Percentiles rank a stretch among this genome's conserved stretches.
phyloP scores from a whole-genome alignment of 441 rosid genomes.

The Flueggea neowawraea region DNA sequence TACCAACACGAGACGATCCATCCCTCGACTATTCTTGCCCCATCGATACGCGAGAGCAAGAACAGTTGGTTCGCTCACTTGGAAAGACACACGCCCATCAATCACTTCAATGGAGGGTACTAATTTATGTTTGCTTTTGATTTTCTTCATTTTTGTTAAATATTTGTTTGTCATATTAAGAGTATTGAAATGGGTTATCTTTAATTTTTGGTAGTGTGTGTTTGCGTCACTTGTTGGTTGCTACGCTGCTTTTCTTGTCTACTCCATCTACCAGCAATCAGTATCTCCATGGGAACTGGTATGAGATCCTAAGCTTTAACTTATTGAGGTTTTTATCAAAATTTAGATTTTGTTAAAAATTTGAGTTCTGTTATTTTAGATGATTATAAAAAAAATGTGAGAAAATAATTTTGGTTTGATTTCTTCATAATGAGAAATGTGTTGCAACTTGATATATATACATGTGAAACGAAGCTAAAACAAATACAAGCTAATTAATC shows the following conservation, averaged over 20 bases:
- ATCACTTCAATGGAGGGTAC: constrained; percentile 77
- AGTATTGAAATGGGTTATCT: background rate
- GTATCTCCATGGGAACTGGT: constrained; percentile 89
- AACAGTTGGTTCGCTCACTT: constrained; percentile 71
- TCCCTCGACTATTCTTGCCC: too few species aligned
- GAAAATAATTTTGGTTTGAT: too few species aligned
- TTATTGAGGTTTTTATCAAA: background rate
- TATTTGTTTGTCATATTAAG: background rate
- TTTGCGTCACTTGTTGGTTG: constrained; percentile 49
- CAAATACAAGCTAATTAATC: too few species aligned
- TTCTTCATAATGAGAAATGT: too few species aligned
- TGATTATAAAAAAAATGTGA: too few species aligned
- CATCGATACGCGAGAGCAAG: constrained; percentile 48
- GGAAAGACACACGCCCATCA: constrained; percentile 66
- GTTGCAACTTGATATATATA: too few species aligned
- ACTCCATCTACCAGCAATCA: constrained; percentile 65
- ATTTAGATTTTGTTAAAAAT: too few species aligned
- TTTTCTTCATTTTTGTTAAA: background rate
- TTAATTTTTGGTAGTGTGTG: constrained; percentile 41
- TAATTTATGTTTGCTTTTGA: background rate
- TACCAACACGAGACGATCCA: too few species aligned
- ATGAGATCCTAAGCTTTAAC: constrained; percentile 1
- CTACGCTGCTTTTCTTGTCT: constrained; percentile 57
- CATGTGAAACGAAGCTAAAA: too few species aligned
- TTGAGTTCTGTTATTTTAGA: too few species aligned